Evolutionary conservation across 2,329 filamentous ascomycete genomes (phyloP), one percentile per base, ranked within the genome.

Genomic region (Exserohilum rostratum): DNA sequence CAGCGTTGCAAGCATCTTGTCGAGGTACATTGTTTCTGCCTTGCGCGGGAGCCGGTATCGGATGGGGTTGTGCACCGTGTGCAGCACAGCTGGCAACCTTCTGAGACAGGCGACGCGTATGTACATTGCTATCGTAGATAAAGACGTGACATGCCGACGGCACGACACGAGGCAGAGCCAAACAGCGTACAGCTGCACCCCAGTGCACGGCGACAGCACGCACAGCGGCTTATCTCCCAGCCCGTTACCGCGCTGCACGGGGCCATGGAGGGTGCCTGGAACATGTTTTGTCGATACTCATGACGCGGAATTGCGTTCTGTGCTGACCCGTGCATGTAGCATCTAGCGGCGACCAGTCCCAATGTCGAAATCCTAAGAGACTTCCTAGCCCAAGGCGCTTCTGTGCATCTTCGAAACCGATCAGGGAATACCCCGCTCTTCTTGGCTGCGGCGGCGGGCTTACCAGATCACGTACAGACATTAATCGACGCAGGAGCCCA

Each of bases 361-460:
- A 81, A 83, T 40, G 68, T 84, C 42, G 76, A 81, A 3, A 83
- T 86, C 25, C 74, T 87, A 34, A 79, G 80, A 50, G 80, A 82
- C 69, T 80, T 86, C 43, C 77, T 87, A 4, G 77, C 77, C 7
- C 80, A 83, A 57, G 83, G 83, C 48, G 83, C 80, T 11, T 85
- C 82, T 13, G 83, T 87, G 38, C 84, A 86, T 69, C 72, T 85
- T 25, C 82, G 84, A 49, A 86, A 86, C 68, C 79, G 81, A 55
- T 78, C 77, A 51, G 83, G 83, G 20, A 79, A 82, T 61, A 86
- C 84, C 45, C 83, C 84, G 53, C 76, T 87, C 45, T 86, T 84
- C 69, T 74, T 86, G 47, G 84, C 84, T 3, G 84, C 84, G 44
- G 82, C 82, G 60, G 82, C 82, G 27, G 83, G 83, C 43, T 71